Evolutionary conservation across 345 rosid species (phyloP), one percentile per base, ranked within the genome.

Genomic region (Noccaea caerulescens): DNA sequence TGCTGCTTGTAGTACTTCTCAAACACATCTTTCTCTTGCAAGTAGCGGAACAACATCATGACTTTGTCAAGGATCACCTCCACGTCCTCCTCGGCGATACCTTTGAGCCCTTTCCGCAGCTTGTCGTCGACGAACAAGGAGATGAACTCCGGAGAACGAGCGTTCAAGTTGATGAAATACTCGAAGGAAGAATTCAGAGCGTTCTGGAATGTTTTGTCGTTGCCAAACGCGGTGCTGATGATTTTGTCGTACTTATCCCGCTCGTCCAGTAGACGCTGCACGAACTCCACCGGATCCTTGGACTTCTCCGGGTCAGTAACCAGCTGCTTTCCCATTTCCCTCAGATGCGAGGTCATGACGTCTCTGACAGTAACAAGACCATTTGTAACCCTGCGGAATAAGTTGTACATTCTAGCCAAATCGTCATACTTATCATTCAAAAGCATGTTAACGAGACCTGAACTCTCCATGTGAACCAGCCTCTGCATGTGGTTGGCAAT

Each of bases 1-100:
- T 94, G 99, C 84, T 94, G 99, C 47, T 94, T 94, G 76, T 94
- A 94, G 75, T 94, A 94, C 89, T 94, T 94, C 65, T 94, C 97
- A 59, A 89, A 94, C 4, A 94, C 93, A 74, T 94, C 99, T 72
- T 94, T 94, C 84, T 94, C 99, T 80, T 94, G 99, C 79, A 94
- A 82, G 78, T 94, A 94, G 18, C 99, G 95, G 87, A 94, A 94
- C 67, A 94, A 78, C 99, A 89, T 91, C 99, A 94, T 94, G 51
- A 94, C 99, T 82, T 94, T 94, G 78, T 94, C 99, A 20, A 94
- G 97, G 61, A 91, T 82, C 58, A 82, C 69, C 81, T 94, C 99
- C 65, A 91, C 97, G 74, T 91, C 99, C 76, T 82, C 96, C 79
- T 94, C 99, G 18, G 89, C 77, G 4, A 88, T 91, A 33, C 96